phyloP scores from a whole-genome alignment of 768 basidiomycete species.

The Lepiota venenata region DNA sequence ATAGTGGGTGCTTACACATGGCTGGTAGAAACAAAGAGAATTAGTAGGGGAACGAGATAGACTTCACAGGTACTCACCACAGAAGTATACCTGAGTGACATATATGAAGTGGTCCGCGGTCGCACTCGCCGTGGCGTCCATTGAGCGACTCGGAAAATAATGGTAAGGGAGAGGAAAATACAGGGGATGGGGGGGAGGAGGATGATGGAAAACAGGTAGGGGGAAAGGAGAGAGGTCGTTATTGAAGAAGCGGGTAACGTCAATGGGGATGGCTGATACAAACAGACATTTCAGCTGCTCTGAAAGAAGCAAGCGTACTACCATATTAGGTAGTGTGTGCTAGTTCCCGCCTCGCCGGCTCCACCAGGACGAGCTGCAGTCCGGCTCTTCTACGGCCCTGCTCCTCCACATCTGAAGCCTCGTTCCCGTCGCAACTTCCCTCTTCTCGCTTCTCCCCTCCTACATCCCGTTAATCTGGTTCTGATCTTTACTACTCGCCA shows the following conservation, averaged over 20 bases:
- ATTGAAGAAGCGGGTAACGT: conserved; percentile 28
- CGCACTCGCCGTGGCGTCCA: conserved; percentile 31
- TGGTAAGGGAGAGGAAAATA: conserved; percentile 15
- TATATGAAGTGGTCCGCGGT: conserved; percentile 77
- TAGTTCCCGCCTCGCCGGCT: conserved; percentile 10
- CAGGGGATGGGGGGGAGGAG: conserved; percentile 12
- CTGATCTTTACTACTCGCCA: conserved; percentile 2
- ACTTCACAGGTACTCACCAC: conserved; percentile 53
- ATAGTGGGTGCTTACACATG: conserved; percentile 54
- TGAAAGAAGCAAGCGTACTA: conserved; percentile 39
- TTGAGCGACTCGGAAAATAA: conserved; percentile 16
- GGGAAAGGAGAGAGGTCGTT: conserved; percentile 20
- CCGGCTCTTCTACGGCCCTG: conserved; percentile 4
- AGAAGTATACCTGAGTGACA: conserved; percentile 81
- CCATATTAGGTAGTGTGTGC: conserved; percentile 28
- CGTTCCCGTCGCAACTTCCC: conserved; percentile 10
- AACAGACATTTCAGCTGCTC: conserved; percentile 44
- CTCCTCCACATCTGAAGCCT: conserved; percentile 3
- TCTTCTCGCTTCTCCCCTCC: conserved; percentile 4
- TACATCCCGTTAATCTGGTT: neutral
- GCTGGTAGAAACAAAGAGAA: conserved; percentile 39
- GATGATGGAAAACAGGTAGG: conserved; percentile 39
- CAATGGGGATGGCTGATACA: conserved; percentile 20
- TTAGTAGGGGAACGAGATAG: conserved; percentile 24
- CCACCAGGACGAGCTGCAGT: conserved; percentile 1